A percentile compares a stretch with the other conserved stretches of the same genome.
Conservation (phyloP, 2,329 filamentous ascomycete genomes). For the Emydomyces testavorans region DNA sequence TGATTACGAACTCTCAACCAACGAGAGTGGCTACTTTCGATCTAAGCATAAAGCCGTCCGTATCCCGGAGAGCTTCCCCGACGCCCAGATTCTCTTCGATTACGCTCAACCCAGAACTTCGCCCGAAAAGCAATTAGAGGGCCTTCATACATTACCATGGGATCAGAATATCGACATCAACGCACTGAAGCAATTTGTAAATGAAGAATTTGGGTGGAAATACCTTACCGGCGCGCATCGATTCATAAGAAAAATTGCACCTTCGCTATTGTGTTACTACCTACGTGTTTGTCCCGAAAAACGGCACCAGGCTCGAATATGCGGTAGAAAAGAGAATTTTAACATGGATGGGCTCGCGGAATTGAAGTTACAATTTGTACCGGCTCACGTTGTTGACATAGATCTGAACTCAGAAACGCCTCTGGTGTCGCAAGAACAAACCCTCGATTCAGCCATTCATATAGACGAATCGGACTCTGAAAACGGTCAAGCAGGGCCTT, state of each 20-base stretch:
- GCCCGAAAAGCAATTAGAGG: conserved; percentile 43
- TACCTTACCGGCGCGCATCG: conserved; percentile 69
- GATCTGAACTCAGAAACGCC: conserved; percentile 55
- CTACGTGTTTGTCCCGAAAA: conserved; percentile 30
- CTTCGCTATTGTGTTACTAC: conserved; percentile 59
- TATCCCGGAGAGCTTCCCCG: conserved; percentile 74
- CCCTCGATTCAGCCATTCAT: conserved; percentile 16
- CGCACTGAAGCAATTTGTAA: conserved; percentile 60
- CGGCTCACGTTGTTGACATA: conserved; percentile 63
- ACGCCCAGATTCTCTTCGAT: conserved; percentile 64
- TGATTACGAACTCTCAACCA: conserved; percentile 65
- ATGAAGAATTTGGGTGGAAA: conserved; percentile 77
- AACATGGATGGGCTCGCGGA: conserved; percentile 66
- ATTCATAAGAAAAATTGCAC: conserved; percentile 68
- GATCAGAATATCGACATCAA: conserved; percentile 52
- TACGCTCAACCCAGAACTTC: conserved; percentile 85
- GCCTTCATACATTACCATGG: conserved; percentile 49
- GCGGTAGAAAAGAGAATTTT: conserved; percentile 55
- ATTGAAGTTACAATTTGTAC: conserved; percentile 65
- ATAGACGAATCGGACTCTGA: conserved; percentile 25
- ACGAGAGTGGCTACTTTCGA: conserved; percentile 70
- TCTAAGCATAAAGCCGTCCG: conserved; percentile 60
- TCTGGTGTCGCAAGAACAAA: not conserved
- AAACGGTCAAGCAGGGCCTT: conserved; percentile 16
- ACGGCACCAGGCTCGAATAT: conserved; percentile 43